These are phyloP conservation scores for Abortiporus biennis DNA, from an alignment of 1,284 basidiomycete species.

Conservation along the genomic window DNA sequence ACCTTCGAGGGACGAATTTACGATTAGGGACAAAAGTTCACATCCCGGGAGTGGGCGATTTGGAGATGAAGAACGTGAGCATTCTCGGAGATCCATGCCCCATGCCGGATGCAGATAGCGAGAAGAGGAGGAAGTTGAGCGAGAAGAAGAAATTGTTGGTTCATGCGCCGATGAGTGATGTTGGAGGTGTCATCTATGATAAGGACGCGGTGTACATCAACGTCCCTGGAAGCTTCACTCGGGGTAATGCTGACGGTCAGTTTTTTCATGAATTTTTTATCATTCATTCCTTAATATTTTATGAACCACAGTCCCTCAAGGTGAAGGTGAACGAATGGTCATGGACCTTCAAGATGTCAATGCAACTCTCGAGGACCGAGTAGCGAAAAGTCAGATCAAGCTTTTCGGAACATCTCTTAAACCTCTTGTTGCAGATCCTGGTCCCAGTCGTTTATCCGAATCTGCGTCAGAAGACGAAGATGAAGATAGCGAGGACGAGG, in stretches of 20 bases:
- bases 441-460: slow-evolving; percentile 19
- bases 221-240: slow-evolving; percentile 90
- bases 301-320: slow-evolving; percentile 50
- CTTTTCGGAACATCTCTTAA: slow-evolving; percentile 75
- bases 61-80: slow-evolving; percentile 72
- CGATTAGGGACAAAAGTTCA: slow-evolving; percentile 84
- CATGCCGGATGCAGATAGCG: slow-evolving; percentile 85
- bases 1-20: slow-evolving; percentile 88
- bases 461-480: slow-evolving; percentile 10
- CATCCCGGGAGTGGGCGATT: slow-evolving; percentile 91
- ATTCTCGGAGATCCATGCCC: slow-evolving; percentile 92
- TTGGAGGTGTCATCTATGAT: slow-evolving; percentile 96
- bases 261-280: slow-evolving; percentile 3
- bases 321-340: slow-evolving; percentile 97
- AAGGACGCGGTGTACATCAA: slow-evolving; percentile 99
- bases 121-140: slow-evolving; percentile 88
- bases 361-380: slow-evolving; percentile 79
- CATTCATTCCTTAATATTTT: slow-evolving; percentile 1
- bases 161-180: slow-evolving; percentile 98
- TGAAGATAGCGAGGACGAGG: slow-evolving; percentile 20
- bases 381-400: slow-evolving; percentile 79
- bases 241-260: slow-evolving; percentile 57
- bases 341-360: slow-evolving; percentile 90
- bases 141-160: slow-evolving; percentile 92
- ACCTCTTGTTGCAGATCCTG: slow-evolving; percentile 29